Evolutionary conservation across 2,329 filamentous ascomycete species (phyloP).

Genomic region (Verticillium dahliae): DNA sequence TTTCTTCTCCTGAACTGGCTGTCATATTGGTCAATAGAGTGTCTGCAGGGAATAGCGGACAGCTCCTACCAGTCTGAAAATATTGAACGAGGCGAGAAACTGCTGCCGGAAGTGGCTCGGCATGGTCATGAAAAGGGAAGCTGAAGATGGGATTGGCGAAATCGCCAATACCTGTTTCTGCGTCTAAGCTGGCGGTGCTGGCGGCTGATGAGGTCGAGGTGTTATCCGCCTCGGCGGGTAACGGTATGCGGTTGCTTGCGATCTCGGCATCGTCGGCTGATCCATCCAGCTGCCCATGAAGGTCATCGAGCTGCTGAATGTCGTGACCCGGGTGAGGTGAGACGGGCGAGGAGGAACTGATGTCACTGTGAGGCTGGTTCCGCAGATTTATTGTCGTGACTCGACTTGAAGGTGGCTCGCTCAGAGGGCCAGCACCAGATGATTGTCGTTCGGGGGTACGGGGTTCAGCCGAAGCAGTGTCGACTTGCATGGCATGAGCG

Average conservation of each 20-base stretch:
- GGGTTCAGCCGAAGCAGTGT: constrained; percentile 30
- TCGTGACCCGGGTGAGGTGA: neutral
- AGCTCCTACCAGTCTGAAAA: neutral
- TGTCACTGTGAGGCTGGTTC: constrained; percentile 17
- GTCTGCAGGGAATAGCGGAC: neutral
- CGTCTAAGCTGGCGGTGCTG: neutral
- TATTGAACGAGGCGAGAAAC: neutral
- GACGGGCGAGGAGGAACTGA: neutral
- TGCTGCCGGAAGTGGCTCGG: neutral
- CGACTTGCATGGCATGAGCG: constrained; percentile 31
- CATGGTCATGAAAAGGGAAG: neutral
- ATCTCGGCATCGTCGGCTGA: neutral
- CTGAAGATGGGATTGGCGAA: neutral
- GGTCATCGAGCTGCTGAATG: neutral
- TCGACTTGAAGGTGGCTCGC: constrained; percentile 45
- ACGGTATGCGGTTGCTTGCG: neutral
- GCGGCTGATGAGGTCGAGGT: neutral
- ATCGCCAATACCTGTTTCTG: neutral
- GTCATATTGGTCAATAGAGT: neutral
- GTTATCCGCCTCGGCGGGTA: neutral
- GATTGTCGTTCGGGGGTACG: constrained; percentile 33
- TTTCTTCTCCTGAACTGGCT: neutral
- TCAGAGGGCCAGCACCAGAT: constrained; percentile 21
- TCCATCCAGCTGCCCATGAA: neutral
- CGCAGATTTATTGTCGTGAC: constrained; percentile 54